Evolutionary conservation across 371 early-diverging fungal genomes (phyloP).

Genomic region (Enterospora canceri): DNA sequence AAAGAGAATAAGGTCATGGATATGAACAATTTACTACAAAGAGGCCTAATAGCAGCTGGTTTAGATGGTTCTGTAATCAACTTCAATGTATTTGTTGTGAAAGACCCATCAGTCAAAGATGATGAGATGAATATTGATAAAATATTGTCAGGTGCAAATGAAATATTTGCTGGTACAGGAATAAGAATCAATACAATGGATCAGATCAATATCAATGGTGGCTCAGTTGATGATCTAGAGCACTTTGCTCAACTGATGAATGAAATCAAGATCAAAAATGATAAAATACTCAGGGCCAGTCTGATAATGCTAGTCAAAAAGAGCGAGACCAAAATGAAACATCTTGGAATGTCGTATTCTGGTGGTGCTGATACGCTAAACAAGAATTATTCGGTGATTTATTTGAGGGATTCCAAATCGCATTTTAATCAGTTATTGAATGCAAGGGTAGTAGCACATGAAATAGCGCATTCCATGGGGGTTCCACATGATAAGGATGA

Average conservation of each 20-base stretch:
- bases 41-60: background rate
- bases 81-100: background rate
- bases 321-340: background rate
- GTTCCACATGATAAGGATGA: constrained; percentile 3
- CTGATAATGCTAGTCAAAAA: background rate
- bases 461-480: constrained; percentile 1
- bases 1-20: background rate
- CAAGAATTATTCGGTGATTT: background rate
- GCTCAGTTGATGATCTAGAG: background rate
- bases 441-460: background rate
- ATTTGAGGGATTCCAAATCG: background rate
- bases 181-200: background rate
- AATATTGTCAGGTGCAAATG: background rate
- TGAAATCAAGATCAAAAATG: background rate
- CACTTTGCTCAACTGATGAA: background rate
- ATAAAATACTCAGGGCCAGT: background rate
- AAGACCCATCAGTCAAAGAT: background rate
- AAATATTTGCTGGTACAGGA: background rate
- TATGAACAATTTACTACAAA: background rate
- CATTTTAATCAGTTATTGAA: background rate
- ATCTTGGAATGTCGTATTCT: background rate
- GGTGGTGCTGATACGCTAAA: background rate
- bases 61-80: background rate
- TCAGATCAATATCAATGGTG: background rate
- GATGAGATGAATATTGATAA: background rate